A percentile compares a stretch with the other conserved stretches of the same genome.
Conservation (phyloP, 306 rosid genomes). For the Lablab purpureus region DNA sequence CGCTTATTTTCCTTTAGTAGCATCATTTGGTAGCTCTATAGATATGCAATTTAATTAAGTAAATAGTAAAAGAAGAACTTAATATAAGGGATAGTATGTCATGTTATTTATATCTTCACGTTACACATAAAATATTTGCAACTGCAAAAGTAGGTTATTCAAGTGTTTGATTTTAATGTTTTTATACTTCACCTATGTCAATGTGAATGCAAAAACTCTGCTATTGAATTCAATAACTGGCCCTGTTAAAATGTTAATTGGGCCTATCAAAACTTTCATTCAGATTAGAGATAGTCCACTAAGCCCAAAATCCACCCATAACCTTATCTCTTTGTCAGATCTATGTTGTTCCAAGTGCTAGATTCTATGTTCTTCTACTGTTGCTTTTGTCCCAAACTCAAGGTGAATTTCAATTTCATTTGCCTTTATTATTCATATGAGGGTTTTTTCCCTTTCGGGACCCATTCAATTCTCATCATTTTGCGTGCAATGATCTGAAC, state of each 20-base stretch:
- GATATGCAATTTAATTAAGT: background rate
- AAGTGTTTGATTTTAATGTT: background rate
- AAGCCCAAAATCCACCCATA: background rate
- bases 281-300: background rate
- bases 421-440: background rate
- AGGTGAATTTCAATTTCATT: background rate
- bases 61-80: background rate
- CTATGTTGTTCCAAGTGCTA: background rate
- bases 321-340: too few relatives aligned
- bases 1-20: background rate
- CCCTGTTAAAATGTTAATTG: background rate
- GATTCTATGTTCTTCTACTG: rapidly evolving
- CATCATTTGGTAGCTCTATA: background rate
- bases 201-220: too few relatives aligned
- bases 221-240: background rate
- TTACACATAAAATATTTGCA: too few relatives aligned
- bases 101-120: background rate
- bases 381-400: background rate
- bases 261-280: background rate
- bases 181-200: background rate
- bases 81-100: background rate
- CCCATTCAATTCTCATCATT: constrained; percentile 50
- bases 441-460: background rate
- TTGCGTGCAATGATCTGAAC: constrained; percentile 60
- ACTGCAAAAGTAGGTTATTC: background rate